These are phyloP conservation scores for Sextonia rubra DNA, from an alignment of 164 flowering plant genomes.

Conservation along the genomic window DNA sequence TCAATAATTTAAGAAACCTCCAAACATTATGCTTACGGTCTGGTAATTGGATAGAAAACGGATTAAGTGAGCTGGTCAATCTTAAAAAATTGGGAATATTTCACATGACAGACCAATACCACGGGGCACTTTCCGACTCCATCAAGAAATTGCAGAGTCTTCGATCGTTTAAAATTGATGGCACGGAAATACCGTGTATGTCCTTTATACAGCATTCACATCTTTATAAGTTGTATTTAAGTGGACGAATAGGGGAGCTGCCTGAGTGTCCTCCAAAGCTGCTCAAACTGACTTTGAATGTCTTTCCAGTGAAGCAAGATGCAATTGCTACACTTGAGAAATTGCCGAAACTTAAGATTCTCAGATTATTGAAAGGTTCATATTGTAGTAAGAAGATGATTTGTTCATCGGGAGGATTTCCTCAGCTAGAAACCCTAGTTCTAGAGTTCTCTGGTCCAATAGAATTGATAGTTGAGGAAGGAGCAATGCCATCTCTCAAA, in stretches of 20 bases:
- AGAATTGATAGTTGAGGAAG: constrained; percentile 24
- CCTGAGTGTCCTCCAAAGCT: neutral
- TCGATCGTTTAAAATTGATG: neutral
- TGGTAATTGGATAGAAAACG: neutral
- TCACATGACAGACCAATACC: no score
- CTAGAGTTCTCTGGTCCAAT: constrained; percentile 5
- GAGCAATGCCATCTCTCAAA: constrained; percentile 17
- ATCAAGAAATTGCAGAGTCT: neutral
- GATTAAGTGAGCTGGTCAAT: neutral
- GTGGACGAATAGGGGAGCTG: neutral
- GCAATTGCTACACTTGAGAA: neutral
- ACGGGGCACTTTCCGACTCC: neutral
- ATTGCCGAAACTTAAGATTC: neutral
- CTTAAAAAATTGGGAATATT: constrained; percentile 3
- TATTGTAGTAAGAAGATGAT: constrained; percentile 11
- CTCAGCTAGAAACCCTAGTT: constrained; percentile 11
- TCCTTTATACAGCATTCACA: neutral
- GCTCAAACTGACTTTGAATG: neutral
- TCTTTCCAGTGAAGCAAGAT: neutral
- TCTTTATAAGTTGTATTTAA: neutral
- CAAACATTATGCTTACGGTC: neutral
- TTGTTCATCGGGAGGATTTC: constrained; percentile 15
- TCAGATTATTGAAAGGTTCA: neutral
- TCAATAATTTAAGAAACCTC: constrained; percentile 1
- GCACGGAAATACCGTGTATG: no score